Evolutionary conservation across 805 yeast genomes (phyloP).

Genomic region (Kurtzmaniella fragi): DNA sequence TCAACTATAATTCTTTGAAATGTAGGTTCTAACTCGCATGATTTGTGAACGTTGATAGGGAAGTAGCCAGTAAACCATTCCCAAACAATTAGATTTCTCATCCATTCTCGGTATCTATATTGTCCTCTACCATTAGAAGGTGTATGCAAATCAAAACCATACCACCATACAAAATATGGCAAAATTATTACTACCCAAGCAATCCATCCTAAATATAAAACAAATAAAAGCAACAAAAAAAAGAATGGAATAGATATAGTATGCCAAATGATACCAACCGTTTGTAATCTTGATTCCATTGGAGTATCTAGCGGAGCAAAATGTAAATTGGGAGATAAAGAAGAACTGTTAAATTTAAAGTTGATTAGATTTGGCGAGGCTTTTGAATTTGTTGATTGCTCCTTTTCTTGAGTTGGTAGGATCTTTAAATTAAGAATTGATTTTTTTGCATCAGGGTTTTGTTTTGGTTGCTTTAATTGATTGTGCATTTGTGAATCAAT

Average conservation of each 20-base stretch:
- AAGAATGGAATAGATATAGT: conserved; percentile 62
- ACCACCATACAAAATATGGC: conserved; percentile 56
- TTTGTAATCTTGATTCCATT: conserved; percentile 53
- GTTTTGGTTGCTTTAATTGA: too few relatives aligned
- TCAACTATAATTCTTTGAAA: conserved; percentile 37
- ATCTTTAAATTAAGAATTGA: too few relatives aligned
- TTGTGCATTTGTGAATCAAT: too few relatives aligned
- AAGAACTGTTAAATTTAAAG: too few relatives aligned
- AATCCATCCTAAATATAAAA: conserved; percentile 46
- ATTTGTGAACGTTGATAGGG: conserved; percentile 69
- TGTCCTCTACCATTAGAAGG: conserved; percentile 71
- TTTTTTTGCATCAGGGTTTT: too few relatives aligned
- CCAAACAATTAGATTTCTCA: conserved; percentile 61
- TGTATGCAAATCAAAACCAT: conserved; percentile 56
- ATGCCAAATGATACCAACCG: conserved; percentile 69
- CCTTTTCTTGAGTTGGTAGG: too few relatives aligned
- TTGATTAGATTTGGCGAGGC: too few relatives aligned
- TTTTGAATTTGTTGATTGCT: too few relatives aligned
- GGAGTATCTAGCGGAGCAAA: conserved; percentile 59
- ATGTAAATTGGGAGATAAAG: conserved; percentile 14
- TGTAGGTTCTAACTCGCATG: conserved; percentile 70
- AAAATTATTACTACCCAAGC: conserved; percentile 63
- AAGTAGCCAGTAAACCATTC: conserved; percentile 70
- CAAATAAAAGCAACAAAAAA: conserved; percentile 46
- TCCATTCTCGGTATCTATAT: conserved; percentile 48